Evolutionary conservation across 2,329 filamentous ascomycete species (phyloP), one percentile per base, ranked within the genome.

Genomic region (Pezicula rhizophila): DNA sequence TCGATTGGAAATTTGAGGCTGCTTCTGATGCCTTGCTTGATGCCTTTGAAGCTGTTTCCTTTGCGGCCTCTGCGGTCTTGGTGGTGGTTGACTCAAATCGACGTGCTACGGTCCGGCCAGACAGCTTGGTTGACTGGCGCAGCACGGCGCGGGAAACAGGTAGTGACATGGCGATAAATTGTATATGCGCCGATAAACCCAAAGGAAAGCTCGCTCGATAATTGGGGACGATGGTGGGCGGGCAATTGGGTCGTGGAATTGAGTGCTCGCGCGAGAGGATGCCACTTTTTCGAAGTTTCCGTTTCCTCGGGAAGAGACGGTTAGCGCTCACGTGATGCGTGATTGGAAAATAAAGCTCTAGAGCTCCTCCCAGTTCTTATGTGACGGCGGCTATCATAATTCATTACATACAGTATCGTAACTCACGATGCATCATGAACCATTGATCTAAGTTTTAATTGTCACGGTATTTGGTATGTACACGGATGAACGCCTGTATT

Each of bases 61-160:
- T 69, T 47, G 69, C 68, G 43, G 70, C 66, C 53, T 73, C 68
- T 53, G 68, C 61, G 55, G 73, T 71, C 66, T 75, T 74, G 52
- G 68, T 48, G 52, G 76, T 66, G 56, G 76, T 78, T 58, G 79
- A 83, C 71, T 84, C 76, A 73, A 80, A 79, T 64, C 81, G 78
- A 62, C 76, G 76, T 66, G 72, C 51, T 28, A 45, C 46, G 8
- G 48, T 47, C 47, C 52, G 52, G 40, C 50, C 49, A 23, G 45
- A 40, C 10, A 62, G 53, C 58, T 63, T 61, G 50, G 54, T 54
- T 18, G 60, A 57, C 51, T 61, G 60, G 53, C 62, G 56, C 45
- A 64, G 47, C 42, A 59, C 61, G 54, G 57, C 51, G 50, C 62
- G 60, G 26, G 61, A 62, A 43, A 59, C 42, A 40, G 56, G 51